Percentiles rank a stretch among this genome's conserved stretches.
Conservation (phyloP, 139 green algal species). For the Micractinium sp. region DNA sequence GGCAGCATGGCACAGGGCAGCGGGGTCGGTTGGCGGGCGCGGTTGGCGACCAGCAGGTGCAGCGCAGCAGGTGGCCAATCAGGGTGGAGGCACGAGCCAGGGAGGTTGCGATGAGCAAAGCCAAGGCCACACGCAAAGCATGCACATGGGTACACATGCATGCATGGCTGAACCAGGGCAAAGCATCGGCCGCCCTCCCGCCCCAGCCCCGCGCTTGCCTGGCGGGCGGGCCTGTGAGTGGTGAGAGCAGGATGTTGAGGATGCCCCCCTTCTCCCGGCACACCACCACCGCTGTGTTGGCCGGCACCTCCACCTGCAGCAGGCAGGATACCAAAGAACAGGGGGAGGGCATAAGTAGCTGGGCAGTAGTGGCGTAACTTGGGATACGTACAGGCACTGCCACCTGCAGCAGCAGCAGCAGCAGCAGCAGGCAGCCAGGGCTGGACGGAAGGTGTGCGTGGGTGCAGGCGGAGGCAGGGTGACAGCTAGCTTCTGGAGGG, state of each 20-base stretch:
- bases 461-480: background rate
- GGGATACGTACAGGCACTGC: background rate
- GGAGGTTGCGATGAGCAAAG: background rate
- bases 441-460: too few relatives aligned
- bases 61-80: too few relatives aligned
- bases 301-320: conserved; percentile 65
- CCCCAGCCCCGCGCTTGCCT: background rate
- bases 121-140: background rate
- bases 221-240: conserved; percentile 35
- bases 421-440: too few relatives aligned
- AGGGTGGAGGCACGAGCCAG: too few relatives aligned
- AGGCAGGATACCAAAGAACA: background rate
- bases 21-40: too few relatives aligned
- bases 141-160: background rate
- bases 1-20: too few relatives aligned
- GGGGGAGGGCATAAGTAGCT: too few relatives aligned
- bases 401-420: background rate
- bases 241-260: conserved; percentile 79
- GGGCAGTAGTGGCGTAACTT: too few relatives aligned
- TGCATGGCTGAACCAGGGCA: background rate
- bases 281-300: conserved; percentile 84
- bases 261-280: conserved; percentile 80
- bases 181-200: conserved; percentile 10
- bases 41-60: too few relatives aligned
- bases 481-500: background rate